Evolutionary conservation across 441 rosid species (phyloP), one percentile per base, ranked within the genome.

Genomic region (Pelargonium fulgidum): DNA sequence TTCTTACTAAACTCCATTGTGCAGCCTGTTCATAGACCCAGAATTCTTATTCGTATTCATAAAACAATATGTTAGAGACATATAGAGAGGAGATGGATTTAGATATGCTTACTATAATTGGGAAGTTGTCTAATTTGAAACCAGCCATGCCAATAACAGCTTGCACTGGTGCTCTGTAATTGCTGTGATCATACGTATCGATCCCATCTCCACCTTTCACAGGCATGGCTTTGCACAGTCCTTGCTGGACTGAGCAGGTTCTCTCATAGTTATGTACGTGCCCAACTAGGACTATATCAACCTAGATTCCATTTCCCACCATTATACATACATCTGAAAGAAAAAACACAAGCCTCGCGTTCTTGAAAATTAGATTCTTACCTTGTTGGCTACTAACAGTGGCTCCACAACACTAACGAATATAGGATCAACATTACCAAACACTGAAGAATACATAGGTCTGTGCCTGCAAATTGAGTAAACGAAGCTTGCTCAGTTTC

Each of bases 191-290:
- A 36, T 86, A 85, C 1, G 82, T 78, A 76, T 84, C 84, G 5
- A 75, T 42, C 22, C 89, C 81, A 1, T 68, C 71, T 64, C 36
- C 56, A 69, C 81, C 88, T 76, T 77, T 85, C 3, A 11, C 39
- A 7, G 94, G 94, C 82, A 80, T 82, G 66, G 79, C 85, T 54
- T 75, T 65, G 74, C 91, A 88, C 11, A 64, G 7, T 1, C 44
- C 48, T 65, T 70, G 70, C 67, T 65, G 84, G 16, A 88, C 65
- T 0, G 89, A 84, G 67, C 89, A 88, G 7, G 79, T 86, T 71
- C 93, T 80, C 73, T 86, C 93, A 12, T 79, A 82, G 68, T 84
- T 88, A 75, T 88, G 93, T 26, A 88, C 89, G 56, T 86, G 91
- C 4, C 93, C 91, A 33, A 81, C 74, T 10, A 88, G 85, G 29